Percentiles rank a stretch among this genome's conserved stretches.
These are phyloP conservation scores for Vaccinium macrocarpon DNA, from an alignment of 148 eudicot species.

Conservation along the genomic window DNA sequence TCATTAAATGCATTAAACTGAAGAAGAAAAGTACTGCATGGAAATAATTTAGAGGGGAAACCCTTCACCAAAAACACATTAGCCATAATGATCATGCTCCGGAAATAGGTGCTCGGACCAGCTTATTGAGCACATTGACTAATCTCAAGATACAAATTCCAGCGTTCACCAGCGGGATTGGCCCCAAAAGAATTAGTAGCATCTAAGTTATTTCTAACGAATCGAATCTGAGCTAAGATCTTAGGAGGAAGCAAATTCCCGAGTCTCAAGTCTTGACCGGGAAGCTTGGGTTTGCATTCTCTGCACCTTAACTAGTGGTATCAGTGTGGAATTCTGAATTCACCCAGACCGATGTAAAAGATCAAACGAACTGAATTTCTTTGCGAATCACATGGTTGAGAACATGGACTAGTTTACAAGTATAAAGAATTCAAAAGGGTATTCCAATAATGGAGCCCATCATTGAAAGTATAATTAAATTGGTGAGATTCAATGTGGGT, in stretches of 20 bases:
- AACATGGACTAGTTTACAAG: constrained; percentile 22
- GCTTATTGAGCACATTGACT: too few species aligned
- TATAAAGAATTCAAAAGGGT: background rate
- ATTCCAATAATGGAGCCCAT: constrained; percentile 13
- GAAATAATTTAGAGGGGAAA: background rate
- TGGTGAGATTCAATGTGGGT: constrained; percentile 5
- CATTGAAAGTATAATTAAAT: constrained; percentile 1
- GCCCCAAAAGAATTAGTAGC: too few species aligned
- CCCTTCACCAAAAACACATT: too few species aligned
- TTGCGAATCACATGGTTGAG: constrained; percentile 28
- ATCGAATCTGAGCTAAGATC: too few species aligned
- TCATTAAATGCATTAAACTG: background rate
- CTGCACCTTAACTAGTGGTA: background rate
- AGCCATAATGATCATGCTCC: background rate
- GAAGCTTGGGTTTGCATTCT: background rate
- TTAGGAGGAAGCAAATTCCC: too few species aligned
- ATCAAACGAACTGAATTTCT: background rate
- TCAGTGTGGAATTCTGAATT: background rate
- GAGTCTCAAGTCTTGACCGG: too few species aligned
- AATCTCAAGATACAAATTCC: too few species aligned
- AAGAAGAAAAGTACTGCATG: background rate
- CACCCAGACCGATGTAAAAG: background rate
- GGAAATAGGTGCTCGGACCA: background rate
- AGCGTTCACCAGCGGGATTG: too few species aligned
- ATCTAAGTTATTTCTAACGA: too few species aligned